Evolutionary conservation across 2,329 filamentous ascomycete genomes (phyloP).

Genomic region (Metarhizium brunneum): DNA sequence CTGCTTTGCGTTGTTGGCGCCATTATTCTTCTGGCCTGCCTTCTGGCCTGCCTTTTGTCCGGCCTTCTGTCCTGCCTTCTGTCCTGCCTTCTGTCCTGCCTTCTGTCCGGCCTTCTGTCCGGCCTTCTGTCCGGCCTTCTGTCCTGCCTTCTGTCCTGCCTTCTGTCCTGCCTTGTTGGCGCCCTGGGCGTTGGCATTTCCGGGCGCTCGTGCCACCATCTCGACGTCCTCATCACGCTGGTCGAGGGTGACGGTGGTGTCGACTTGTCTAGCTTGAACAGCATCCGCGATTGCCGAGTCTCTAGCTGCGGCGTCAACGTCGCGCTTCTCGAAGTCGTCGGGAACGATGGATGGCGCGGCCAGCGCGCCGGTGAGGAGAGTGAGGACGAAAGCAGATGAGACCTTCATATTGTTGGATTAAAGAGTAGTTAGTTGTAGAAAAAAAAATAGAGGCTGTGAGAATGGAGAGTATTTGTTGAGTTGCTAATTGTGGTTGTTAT

Average conservation of each 20-base stretch:
- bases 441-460: not conserved
- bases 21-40: not conserved
- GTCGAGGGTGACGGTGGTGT: not conserved
- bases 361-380: conserved; percentile 7
- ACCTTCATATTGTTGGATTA: conserved; percentile 4
- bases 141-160: too few relatives aligned
- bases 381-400: conserved; percentile 3
- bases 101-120: not conserved
- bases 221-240: not conserved
- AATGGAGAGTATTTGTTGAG: too few relatives aligned
- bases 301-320: not conserved
- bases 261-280: not conserved
- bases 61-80: too few relatives aligned
- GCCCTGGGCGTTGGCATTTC: not conserved
- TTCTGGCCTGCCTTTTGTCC: too few relatives aligned
- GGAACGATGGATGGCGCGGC: conserved; percentile 1
- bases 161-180: too few relatives aligned
- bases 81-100: not conserved
- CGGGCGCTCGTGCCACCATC: not conserved
- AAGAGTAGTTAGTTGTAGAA: not conserved
- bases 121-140: not conserved
- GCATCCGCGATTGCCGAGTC: not conserved
- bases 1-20: not conserved
- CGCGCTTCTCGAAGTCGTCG: not conserved
- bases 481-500: too few relatives aligned